phyloP scores from a whole-genome alignment of 75 land plant species.

The Picea sitchensis region DNA sequence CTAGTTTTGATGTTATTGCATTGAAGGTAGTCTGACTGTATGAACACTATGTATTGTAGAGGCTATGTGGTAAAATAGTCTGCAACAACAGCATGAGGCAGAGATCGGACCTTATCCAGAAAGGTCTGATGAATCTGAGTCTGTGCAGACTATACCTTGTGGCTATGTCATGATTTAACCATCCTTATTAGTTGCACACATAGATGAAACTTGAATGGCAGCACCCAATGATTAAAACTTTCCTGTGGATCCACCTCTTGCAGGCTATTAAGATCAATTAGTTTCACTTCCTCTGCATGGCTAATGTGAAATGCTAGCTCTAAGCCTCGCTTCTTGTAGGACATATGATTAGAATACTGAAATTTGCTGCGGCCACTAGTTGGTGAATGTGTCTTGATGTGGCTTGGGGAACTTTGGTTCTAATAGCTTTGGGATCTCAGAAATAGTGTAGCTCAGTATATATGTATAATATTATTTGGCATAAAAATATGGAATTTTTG shows the following conservation, averaged over 20 bases:
- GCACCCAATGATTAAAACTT: no score
- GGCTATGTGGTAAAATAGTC: slow-evolving; percentile 65
- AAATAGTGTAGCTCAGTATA: neutral
- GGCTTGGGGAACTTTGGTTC: no score
- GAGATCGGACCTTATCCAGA: slow-evolving; percentile 50
- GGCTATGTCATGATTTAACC: slow-evolving; percentile 25
- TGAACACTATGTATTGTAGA: slow-evolving; percentile 25
- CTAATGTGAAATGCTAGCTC: no score
- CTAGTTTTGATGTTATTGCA: neutral
- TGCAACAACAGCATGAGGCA: slow-evolving; percentile 15
- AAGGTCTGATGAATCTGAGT: slow-evolving; percentile 59
- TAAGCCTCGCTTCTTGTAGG: no score
- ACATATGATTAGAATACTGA: no score
- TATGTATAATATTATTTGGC: neutral
- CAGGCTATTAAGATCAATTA: no score
- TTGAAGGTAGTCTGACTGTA: neutral
- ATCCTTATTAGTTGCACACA: no score
- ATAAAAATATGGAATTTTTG: neutral
- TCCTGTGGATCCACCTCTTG: no score
- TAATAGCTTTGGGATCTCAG: no score
- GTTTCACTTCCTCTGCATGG: no score
- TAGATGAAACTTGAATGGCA: no score
- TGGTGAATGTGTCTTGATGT: slow-evolving; percentile 33
- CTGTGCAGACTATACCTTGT: slow-evolving; percentile 71
- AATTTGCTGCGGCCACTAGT: no score